phyloP scores from a whole-genome alignment of 805 yeast species.

The Yarrowia hollandica region DNA sequence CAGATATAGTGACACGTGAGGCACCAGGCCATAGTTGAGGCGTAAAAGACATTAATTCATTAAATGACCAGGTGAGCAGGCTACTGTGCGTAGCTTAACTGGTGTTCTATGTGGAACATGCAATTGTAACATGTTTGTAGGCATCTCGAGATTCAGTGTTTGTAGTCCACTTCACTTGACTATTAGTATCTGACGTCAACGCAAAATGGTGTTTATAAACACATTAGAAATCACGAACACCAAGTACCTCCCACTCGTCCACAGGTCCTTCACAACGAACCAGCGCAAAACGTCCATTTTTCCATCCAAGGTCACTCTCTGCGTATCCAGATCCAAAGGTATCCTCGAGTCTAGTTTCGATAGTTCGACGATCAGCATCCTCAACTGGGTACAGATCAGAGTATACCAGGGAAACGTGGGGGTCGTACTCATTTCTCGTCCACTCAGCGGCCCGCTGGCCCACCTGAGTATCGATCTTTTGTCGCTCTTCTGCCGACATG shows the following conservation, averaged over 20 bases:
- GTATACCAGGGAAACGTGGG: constrained; percentile 73
- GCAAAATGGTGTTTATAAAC: too few species aligned
- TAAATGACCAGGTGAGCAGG: constrained; percentile 7
- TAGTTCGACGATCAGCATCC: constrained; percentile 62
- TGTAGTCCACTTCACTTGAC: too few species aligned
- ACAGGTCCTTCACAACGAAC: constrained; percentile 73
- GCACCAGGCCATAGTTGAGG: neutral
- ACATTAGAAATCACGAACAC: constrained; percentile 42
- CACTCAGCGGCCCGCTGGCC: constrained; percentile 55
- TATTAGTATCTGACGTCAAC: too few species aligned
- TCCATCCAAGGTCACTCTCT: constrained; percentile 55
- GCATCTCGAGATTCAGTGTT: too few species aligned
- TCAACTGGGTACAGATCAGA: constrained; percentile 65
- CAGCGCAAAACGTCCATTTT: constrained; percentile 63
- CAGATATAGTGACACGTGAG: too few species aligned
- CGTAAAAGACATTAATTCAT: constrained; percentile 16
- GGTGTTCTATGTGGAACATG: neutral
- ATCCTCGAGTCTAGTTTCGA: constrained; percentile 66
- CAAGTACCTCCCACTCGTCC: constrained; percentile 65
- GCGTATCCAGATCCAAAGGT: constrained; percentile 53
- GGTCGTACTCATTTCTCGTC: constrained; percentile 59
- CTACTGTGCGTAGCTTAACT: too few species aligned
- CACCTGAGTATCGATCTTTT: constrained; percentile 40
- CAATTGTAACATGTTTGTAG: too few species aligned
- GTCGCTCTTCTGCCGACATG: constrained; percentile 36